Base-by-base conservation (phyloP, 2,329 filamentous ascomycete genomes). In the Aspergillus sclerotialis region DNA sequence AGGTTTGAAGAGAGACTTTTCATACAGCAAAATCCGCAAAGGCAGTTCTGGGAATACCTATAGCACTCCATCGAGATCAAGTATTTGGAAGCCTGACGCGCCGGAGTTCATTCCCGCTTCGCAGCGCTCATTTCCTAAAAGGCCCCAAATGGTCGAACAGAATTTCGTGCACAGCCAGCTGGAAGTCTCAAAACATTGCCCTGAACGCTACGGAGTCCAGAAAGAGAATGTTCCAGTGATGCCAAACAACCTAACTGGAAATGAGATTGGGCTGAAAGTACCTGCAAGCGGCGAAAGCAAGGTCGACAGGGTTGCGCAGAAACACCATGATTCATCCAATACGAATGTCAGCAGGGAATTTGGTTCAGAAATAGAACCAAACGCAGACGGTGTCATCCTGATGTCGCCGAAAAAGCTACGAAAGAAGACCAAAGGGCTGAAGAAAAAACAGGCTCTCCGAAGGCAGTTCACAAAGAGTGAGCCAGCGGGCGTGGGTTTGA, bases 91-190 rank as follows among this genome's bases (percentile, higher is more conserved):
- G 40, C 54, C 61, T 6, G 60, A 65, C 34, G 60, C 61, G n/a
- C 60, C 61, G 11, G 61, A 60, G 36, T 65, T 65, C 39, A 39
- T 66, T 28, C 63, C 61, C 10, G 7, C n/a, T 25, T 37, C 35
- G 13, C 27, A 34, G 12, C 23, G 21, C 17, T 5, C 28, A 19
- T 15, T 8, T 1, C 21, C 9, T 13, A 19, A 18, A 12, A 15
- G 5, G 15, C 16, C 14, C 5, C 14, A 17, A n/a, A 11, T 4
- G 11, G 8, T 14, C 12, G 14, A 18, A 24, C 17, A 21, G 12
- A 30, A 19, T 21, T 14, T 7, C n/a, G 9, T 14, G 14, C n/a
- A n/a, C n/a, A n/a, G n/a, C n/a, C n/a, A n/a, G 10, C 15, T 30
- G 28, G 14, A 11, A 30, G 5, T 4, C 4, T 9, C 23, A 24